A percentile compares a stretch with the other conserved stretches of the same genome.
These are phyloP conservation scores for Poa pratensis DNA, from an alignment of 176 grass and related monocot genomes.

Conservation along the genomic window DNA sequence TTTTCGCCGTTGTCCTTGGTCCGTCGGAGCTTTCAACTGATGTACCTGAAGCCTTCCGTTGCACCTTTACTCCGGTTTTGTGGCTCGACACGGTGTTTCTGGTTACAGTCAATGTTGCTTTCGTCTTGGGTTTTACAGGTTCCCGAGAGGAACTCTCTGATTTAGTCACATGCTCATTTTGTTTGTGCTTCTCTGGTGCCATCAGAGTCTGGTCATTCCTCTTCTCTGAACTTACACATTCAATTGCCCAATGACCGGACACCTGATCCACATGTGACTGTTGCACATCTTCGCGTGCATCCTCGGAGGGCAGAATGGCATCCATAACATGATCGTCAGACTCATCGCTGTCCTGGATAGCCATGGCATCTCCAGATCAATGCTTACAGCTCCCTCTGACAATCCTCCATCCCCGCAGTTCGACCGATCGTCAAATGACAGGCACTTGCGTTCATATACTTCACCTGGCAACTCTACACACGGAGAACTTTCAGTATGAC, in stretches of 20 bases:
- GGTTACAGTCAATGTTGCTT: background rate
- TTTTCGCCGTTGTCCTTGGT: constrained; percentile 34
- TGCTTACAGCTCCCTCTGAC: constrained; percentile 61
- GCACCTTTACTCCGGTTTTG: constrained; percentile 25
- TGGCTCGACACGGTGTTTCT: constrained; percentile 15
- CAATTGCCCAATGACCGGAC: background rate
- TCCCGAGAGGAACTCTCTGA: background rate
- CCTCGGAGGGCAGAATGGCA: background rate
- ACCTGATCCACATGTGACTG: constrained; percentile 2
- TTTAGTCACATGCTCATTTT: background rate
- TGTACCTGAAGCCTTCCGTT: constrained; percentile 22
- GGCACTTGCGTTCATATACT: constrained; percentile 27
- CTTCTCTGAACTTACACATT: constrained; percentile 25
- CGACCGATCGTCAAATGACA: constrained; percentile 14
- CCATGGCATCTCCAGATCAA: constrained; percentile 54
- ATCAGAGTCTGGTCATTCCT: background rate
- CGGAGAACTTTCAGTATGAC: constrained; percentile 34
- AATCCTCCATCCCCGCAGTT: constrained; percentile 32
- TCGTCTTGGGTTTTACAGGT: constrained; percentile 24
- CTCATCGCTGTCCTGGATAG: constrained; percentile 47
- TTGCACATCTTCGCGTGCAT: background rate
- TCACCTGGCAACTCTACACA: constrained; percentile 28
- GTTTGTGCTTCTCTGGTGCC: background rate
- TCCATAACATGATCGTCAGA: constrained; percentile 38
- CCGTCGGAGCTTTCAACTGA: constrained; percentile 31